phyloP scores from a whole-genome alignment of 148 eudicot species.

The Talinum fruticosum region DNA sequence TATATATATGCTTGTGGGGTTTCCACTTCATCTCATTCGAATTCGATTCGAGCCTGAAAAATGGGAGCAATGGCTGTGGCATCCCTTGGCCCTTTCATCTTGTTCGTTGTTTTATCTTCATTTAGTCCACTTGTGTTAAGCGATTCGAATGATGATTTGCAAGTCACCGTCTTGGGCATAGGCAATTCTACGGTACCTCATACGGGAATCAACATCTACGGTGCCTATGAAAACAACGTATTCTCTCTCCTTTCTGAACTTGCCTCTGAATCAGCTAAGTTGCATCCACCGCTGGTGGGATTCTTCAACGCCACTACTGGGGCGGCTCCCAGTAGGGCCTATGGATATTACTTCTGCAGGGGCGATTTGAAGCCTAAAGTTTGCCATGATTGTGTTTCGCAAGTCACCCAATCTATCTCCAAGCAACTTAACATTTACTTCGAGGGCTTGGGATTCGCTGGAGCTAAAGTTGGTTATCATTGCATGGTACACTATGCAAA shows the following conservation, averaged over 20 bases:
- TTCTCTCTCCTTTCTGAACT: constrained; percentile 7
- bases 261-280: neutral
- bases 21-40: neutral
- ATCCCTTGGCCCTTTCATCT: neutral
- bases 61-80: neutral
- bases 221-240: neutral
- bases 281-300: neutral
- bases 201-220: neutral
- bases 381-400: constrained; percentile 12
- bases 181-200: constrained; percentile 15
- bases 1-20: neutral
- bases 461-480: neutral
- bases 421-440: neutral
- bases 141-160: neutral
- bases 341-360: constrained; percentile 22
- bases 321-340: constrained; percentile 3
- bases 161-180: neutral
- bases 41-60: neutral
- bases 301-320: constrained; percentile 18
- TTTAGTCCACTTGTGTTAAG: neutral
- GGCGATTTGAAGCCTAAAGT: neutral
- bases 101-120: neutral
- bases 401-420: neutral
- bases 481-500: constrained; percentile 29
- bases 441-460: neutral